These are phyloP conservation scores for Phytomonas sp. DNA, from an alignment of 208 protist species.

Conservation along the genomic window DNA sequence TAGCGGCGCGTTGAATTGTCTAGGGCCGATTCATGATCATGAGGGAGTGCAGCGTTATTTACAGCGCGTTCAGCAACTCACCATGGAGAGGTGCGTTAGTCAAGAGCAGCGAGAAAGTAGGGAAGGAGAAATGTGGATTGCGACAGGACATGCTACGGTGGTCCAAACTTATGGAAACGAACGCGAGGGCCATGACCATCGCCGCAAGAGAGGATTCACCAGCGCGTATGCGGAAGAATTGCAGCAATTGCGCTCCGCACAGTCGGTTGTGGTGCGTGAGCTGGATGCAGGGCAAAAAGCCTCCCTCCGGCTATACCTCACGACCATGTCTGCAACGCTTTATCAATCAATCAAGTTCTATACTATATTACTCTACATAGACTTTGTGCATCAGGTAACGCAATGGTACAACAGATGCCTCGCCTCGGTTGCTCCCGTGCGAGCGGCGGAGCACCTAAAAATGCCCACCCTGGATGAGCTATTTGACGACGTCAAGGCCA, in stretches of 20 bases:
- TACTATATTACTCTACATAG: conserved; percentile 25
- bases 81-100: neutral
- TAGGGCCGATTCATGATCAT: conserved; percentile 51
- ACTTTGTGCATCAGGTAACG: conserved; percentile 24
- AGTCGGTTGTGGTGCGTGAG: conserved; percentile 29
- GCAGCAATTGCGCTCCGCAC: conserved; percentile 18
- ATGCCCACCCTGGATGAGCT: conserved; percentile 34
- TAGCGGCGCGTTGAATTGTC: conserved; percentile 34
- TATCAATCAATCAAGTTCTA: conserved; percentile 31
- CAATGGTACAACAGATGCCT: conserved; percentile 36
- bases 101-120: neutral
- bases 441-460: conserved; percentile 10
- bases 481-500: conserved; percentile 9
- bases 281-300: conserved; percentile 16
- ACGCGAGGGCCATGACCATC: neutral
- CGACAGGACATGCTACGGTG: neutral
- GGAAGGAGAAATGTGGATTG: neutral
- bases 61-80: conserved; percentile 16
- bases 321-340: conserved; percentile 12
- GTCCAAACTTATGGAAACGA: neutral
- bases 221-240: conserved; percentile 46
- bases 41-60: conserved; percentile 47
- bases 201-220: conserved; percentile 13
- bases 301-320: neutral
- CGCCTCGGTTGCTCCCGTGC: conserved; percentile 7